Evolutionary conservation across 2,329 filamentous ascomycete genomes (phyloP), one percentile per base, ranked within the genome.

Genomic region (Colletotrichum lentis): DNA sequence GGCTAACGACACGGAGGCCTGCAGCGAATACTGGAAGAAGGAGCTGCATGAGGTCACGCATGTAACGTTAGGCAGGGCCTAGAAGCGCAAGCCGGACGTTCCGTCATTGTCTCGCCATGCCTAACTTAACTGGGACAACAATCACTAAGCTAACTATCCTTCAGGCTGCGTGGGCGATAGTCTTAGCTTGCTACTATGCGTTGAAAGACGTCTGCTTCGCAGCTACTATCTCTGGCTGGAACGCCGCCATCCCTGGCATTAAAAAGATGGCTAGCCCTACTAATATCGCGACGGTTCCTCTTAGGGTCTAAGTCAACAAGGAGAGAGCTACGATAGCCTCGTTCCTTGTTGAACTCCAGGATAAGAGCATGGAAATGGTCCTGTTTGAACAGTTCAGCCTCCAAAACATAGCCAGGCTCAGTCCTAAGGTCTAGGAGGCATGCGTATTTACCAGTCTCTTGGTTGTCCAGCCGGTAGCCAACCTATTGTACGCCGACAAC

Each of bases 121-220:
- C 12, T 24, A 62, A 24, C 22, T 44, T 3, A 18, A 62, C 52
- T 46, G 53, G 59, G 18, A 27, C 46, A 27, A 37, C 22, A 35
- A 62, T 54, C 12, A 72, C 70, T 0, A 72, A 67, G 63, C 70
- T 73, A 2, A 69, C 73, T 0, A 59, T 74, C 8, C 53, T 77
- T 14, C n/a, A n/a, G n/a, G n/a, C n/a, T n/a, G n/a, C n/a, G n/a
- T n/a, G n/a, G n/a, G n/a, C n/a, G n/a, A n/a, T 77, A 35, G 62
- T 73, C 7, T 56, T 73, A 1, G 55, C 70, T 5, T 62, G 66
- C 1, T 71, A 73, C 43, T 71, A 70, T 10, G 69, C 60, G 0
- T 55, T 65, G 3, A 52, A 70, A 3, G 72, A 73, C 16, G 60
- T 76, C 1, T 52, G 73, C 3, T 77, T 76, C 54, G 76, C 75